A percentile compares a stretch with the other conserved stretches of the same genome.
Evolutionary conservation across 2,329 filamentous ascomycete species (phyloP).

Genomic region (Fusarium sp.): DNA sequence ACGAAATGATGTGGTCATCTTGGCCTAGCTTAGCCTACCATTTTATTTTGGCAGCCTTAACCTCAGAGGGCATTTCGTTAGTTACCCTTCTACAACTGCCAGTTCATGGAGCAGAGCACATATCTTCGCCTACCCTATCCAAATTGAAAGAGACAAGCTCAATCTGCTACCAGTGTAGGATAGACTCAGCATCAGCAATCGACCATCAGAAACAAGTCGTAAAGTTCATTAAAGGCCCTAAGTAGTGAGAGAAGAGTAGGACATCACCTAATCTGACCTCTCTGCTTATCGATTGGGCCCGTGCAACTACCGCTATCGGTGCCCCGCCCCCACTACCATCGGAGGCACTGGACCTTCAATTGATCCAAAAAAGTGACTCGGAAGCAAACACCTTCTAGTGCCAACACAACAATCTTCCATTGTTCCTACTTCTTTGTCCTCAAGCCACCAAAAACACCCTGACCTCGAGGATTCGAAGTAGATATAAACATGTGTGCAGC

Average conservation of each 20-base stretch:
- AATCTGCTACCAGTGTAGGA: too few species aligned
- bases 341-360: slow-evolving; percentile 22
- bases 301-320: slow-evolving; percentile 35
- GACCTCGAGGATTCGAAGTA: neutral
- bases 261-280: neutral
- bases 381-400: slow-evolving; percentile 23
- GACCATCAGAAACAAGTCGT: too few species aligned
- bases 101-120: too few species aligned
- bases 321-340: slow-evolving; percentile 43
- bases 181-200: too few species aligned
- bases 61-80: too few species aligned
- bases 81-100: too few species aligned
- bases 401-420: slow-evolving; percentile 21
- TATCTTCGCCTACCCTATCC: too few species aligned
- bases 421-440: slow-evolving; percentile 27
- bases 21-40: too few species aligned
- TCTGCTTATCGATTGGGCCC: neutral
- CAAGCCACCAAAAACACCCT: slow-evolving; percentile 2
- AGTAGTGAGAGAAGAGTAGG: too few species aligned
- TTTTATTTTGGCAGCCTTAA: too few species aligned
- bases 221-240: too few species aligned
- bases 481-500: slow-evolving; percentile 42
- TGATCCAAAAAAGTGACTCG: slow-evolving; percentile 30
- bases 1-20: neutral
- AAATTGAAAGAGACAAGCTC: too few species aligned